Evolutionary conservation across 148 eudicot genomes (phyloP).

Genomic region (Oxyria digyna): DNA sequence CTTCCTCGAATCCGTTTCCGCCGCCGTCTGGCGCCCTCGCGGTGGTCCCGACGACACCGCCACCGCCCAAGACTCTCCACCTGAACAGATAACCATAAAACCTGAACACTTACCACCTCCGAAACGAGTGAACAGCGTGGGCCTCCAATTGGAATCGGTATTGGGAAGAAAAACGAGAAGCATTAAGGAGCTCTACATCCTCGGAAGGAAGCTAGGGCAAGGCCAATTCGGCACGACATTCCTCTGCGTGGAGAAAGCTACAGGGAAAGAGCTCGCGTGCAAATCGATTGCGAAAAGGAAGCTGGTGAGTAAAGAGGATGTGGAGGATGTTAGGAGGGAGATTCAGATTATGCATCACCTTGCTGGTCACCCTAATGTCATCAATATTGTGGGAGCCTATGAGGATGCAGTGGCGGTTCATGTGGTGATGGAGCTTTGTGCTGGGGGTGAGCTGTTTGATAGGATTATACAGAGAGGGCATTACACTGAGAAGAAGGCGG

Average conservation of each 20-base stretch:
- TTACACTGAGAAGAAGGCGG: slow-evolving; percentile 15
- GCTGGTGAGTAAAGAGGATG: background rate
- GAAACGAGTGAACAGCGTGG: slow-evolving; percentile 16
- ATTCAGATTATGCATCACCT: slow-evolving; percentile 19
- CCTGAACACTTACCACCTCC: slow-evolving; percentile 5
- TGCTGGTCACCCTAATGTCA: slow-evolving; percentile 6
- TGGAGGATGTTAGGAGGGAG: slow-evolving; percentile 17
- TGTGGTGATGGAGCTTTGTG: slow-evolving; percentile 16
- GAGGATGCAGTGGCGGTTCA: slow-evolving; percentile 15
- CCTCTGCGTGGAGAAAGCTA: slow-evolving; percentile 12
- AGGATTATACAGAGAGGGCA: slow-evolving; percentile 13
- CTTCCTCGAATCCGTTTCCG: slow-evolving; percentile 32
- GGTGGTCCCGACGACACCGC: slow-evolving; percentile 4
- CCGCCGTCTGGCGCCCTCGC: slow-evolving; percentile 31
- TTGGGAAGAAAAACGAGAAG: slow-evolving; percentile 15
- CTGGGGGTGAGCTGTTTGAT: slow-evolving; percentile 15
- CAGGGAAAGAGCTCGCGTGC: slow-evolving; percentile 15
- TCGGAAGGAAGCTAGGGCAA: slow-evolving; percentile 14
- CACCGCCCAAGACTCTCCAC: slow-evolving; percentile 2
- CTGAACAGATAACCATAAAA: background rate
- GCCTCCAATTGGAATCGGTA: slow-evolving; percentile 23
- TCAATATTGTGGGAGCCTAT: slow-evolving; percentile 10
- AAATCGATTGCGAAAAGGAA: slow-evolving; percentile 14
- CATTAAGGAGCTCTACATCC: slow-evolving; percentile 6
- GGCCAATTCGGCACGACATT: slow-evolving; percentile 15